Conservation (phyloP, 192 early-diverging fungal genomes). For the Backusella australiensis region DNA sequence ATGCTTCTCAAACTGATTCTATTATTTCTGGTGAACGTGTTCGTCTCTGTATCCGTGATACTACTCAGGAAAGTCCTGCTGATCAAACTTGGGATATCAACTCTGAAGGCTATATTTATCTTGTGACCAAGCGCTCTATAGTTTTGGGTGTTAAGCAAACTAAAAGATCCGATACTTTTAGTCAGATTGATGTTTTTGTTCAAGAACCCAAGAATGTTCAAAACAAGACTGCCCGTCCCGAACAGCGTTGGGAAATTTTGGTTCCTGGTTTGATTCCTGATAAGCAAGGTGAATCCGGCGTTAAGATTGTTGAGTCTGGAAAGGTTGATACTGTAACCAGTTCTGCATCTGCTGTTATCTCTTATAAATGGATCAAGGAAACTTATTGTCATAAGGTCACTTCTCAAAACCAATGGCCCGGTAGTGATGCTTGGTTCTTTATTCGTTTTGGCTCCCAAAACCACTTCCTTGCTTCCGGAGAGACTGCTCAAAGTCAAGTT, state of each 20-base stretch:
- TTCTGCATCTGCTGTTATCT: conserved; percentile 20
- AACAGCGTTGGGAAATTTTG: conserved; percentile 32
- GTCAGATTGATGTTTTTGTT: conserved; percentile 12
- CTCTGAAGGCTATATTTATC: conserved; percentile 14
- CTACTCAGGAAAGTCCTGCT: neutral
- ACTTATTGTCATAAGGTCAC: conserved; percentile 13
- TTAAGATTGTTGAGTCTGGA: conserved; percentile 14
- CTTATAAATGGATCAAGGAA: conserved; percentile 27
- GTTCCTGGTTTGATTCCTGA: conserved; percentile 21
- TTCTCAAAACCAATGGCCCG: conserved; percentile 20
- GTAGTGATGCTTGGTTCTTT: conserved; percentile 22
- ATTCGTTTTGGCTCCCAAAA: conserved; percentile 27
- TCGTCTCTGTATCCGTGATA: conserved; percentile 10
- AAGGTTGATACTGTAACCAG: conserved; percentile 10
- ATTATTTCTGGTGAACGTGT: conserved; percentile 27
- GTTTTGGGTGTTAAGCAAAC: conserved; percentile 23
- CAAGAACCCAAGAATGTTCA: conserved; percentile 17
- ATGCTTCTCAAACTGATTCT: neutral
- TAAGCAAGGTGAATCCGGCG: conserved; percentile 1
- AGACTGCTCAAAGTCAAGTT: conserved; percentile 13
- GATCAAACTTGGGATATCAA: conserved; percentile 28
- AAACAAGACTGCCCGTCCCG: conserved; percentile 15
- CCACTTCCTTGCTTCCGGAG: conserved; percentile 26
- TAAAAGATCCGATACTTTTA: conserved; percentile 5
- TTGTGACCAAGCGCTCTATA: conserved; percentile 8